Percentiles rank a stretch among this genome's conserved stretches.
Evolutionary conservation across 805 yeast species (phyloP).

Genomic region (Dipodascopsis uninucleata): DNA sequence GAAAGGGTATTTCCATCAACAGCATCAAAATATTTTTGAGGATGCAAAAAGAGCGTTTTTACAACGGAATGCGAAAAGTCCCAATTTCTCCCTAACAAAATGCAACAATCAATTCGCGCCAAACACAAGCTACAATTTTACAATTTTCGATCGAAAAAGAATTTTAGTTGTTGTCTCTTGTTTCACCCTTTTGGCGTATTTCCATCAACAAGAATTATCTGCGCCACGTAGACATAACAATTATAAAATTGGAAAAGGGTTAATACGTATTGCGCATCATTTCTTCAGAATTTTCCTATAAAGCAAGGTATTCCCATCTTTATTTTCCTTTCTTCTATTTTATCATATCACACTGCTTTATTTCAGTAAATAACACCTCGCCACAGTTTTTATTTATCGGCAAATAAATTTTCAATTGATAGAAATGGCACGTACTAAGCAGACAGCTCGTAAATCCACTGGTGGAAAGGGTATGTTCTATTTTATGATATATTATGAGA

Average conservation of each 20-base stretch:
- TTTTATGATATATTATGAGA: neutral
- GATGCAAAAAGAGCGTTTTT: too few species aligned
- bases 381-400: neutral
- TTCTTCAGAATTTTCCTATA: slow-evolving; percentile 18
- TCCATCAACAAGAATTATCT: too few species aligned
- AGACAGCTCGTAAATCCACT: slow-evolving; percentile 84
- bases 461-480: slow-evolving; percentile 60
- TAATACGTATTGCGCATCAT: slow-evolving; percentile 6
- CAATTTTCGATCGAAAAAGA: too few species aligned
- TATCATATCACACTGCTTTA: slow-evolving; percentile 1
- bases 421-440: slow-evolving; percentile 80
- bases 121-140: too few species aligned
- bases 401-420: neutral
- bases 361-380: neutral
- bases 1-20: slow-evolving; percentile 24
- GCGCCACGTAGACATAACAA: neutral
- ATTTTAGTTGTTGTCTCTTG: neutral
- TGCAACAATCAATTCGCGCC: too few species aligned
- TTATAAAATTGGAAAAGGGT: slow-evolving; percentile 13
- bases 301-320: slow-evolving; percentile 11
- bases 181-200: neutral
- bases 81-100: too few species aligned
- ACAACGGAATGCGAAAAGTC: too few species aligned
- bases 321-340: slow-evolving; percentile 2
- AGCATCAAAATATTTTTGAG: too few species aligned